phyloP scores from a whole-genome alignment of 257 asterid genomes.

The Forsythia suspensa region DNA sequence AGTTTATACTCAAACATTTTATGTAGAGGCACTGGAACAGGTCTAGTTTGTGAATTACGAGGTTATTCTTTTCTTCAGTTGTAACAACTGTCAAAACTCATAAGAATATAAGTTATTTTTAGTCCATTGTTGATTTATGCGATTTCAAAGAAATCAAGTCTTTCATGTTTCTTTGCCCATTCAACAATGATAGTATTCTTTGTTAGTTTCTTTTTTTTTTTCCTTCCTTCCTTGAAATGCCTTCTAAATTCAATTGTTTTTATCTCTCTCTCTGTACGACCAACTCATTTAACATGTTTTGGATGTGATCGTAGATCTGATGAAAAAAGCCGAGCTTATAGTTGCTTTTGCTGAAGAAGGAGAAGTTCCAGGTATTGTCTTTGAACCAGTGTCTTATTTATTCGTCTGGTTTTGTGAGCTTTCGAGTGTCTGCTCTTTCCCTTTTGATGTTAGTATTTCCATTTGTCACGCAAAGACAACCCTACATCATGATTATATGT shows the following conservation, averaged over 20 bases:
- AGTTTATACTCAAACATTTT: slow-evolving; percentile 11
- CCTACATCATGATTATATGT: background rate
- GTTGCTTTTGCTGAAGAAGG: background rate
- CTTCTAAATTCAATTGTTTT: background rate
- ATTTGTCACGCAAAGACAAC: background rate
- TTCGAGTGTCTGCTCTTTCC: background rate
- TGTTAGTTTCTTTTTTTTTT: too few relatives aligned
- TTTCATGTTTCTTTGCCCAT: background rate
- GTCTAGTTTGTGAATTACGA: slow-evolving; percentile 14
- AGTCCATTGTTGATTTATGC: background rate
- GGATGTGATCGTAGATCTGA: background rate
- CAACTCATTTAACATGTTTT: background rate
- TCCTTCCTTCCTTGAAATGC: too few relatives aligned
- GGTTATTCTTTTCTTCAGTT: slow-evolving; percentile 17
- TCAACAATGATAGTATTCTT: background rate
- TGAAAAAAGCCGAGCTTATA: background rate
- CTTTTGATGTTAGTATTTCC: background rate
- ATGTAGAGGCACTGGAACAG: slow-evolving; percentile 21
- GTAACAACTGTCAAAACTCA: background rate
- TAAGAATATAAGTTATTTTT: slow-evolving; percentile 1
- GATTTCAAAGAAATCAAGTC: background rate
- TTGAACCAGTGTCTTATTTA: background rate
- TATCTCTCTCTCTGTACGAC: too few relatives aligned
- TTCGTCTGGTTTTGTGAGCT: background rate
- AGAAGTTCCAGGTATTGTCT: background rate